phyloP scores from a whole-genome alignment of 768 basidiomycete species.

The Clitopilus hobsonii region DNA sequence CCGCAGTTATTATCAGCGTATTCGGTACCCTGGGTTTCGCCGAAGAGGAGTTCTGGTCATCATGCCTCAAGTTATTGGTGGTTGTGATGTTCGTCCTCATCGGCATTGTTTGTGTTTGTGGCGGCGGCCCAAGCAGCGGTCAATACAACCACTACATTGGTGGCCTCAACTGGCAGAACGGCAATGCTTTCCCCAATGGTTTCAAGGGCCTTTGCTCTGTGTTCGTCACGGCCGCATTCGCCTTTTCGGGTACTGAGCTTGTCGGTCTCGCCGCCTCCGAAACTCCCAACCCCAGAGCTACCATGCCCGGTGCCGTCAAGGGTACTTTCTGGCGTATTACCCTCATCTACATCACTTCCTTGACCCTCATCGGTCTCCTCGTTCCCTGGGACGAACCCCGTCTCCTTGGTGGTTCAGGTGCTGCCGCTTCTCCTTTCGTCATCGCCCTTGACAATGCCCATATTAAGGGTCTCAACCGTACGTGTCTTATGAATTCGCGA shows the following conservation, averaged over 20 bases:
- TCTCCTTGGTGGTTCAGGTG: constrained; percentile 30
- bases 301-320: constrained; percentile 41
- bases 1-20: constrained; percentile 29
- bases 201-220: constrained; percentile 43
- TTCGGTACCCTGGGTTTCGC: constrained; percentile 44
- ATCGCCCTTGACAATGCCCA: constrained; percentile 34
- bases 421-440: constrained; percentile 40
- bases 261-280: constrained; percentile 42
- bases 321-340: constrained; percentile 49
- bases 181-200: constrained; percentile 39
- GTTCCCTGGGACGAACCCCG: constrained; percentile 31
- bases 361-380: constrained; percentile 38
- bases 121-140: constrained; percentile 34
- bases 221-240: constrained; percentile 33
- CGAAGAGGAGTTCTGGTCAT: constrained; percentile 49
- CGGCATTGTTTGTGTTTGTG: constrained; percentile 37
- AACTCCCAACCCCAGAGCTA: constrained; percentile 39
- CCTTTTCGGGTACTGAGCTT: constrained; percentile 36
- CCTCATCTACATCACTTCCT: constrained; percentile 38
- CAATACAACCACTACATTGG: constrained; percentile 32
- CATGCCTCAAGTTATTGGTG: constrained; percentile 40
- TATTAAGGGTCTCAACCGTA: constrained; percentile 38
- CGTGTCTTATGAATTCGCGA: constrained; percentile 6
- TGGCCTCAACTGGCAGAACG: constrained; percentile 30
- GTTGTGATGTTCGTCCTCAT: constrained; percentile 43